These are phyloP conservation scores for Grosmannia clavigera DNA, from an alignment of 2,329 filamentous ascomycete species.

Conservation along the genomic window DNA sequence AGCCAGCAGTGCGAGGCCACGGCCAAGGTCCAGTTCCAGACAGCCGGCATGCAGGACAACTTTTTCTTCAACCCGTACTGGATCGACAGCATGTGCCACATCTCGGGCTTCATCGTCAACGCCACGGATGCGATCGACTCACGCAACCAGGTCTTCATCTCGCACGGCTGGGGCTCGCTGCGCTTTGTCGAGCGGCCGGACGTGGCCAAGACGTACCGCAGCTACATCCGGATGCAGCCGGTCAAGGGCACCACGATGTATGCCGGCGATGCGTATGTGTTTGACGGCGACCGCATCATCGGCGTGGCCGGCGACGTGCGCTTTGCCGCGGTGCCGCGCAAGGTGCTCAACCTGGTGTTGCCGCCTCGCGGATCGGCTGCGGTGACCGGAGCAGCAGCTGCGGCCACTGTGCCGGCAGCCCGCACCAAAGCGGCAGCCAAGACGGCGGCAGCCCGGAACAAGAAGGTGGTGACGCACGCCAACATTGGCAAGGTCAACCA, in stretches of 20 bases:
- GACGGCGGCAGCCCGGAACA: conserved; percentile 6
- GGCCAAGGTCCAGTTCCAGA: conserved; percentile 32
- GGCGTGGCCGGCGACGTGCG: conserved; percentile 43
- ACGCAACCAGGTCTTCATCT: conserved; percentile 43
- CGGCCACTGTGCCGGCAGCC: conserved; percentile 15
- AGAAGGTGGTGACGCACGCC: conserved; percentile 30
- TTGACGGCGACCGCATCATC: conserved; percentile 37
- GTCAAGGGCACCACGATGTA: conserved; percentile 37
- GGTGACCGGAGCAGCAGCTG: conserved; percentile 18
- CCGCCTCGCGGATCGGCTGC: conserved; percentile 41
- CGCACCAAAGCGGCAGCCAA: conserved; percentile 17
- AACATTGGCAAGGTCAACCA: conserved; percentile 37
- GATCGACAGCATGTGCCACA: conserved; percentile 46
- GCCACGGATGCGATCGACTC: conserved; percentile 43
- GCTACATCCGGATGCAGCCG: conserved; percentile 46
- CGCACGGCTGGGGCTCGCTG: conserved; percentile 45
- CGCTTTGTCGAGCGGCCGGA: conserved; percentile 35
- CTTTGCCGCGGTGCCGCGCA: conserved; percentile 55
- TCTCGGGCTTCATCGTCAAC: conserved; percentile 50
- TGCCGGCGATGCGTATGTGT: conserved; percentile 41
- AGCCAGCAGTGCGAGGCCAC: conserved; percentile 31
- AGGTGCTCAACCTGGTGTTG: conserved; percentile 53
- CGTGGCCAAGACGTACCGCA: conserved; percentile 35
- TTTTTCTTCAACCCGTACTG: conserved; percentile 46
- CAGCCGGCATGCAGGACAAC: conserved; percentile 23